Conservation (phyloP, 768 basidiomycete species). For the Tricholoma flavovirens region DNA sequence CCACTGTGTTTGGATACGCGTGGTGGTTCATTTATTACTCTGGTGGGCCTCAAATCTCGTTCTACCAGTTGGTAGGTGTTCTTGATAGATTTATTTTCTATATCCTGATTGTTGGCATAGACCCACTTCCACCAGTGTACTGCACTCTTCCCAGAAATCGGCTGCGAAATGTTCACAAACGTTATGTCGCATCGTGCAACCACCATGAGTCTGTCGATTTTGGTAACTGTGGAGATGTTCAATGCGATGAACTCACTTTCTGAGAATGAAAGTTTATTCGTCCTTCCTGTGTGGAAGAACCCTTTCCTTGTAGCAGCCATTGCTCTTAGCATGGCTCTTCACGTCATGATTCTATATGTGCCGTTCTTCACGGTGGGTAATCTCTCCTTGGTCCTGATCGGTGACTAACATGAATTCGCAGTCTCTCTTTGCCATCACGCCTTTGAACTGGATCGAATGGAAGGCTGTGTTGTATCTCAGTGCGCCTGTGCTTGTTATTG, state of each 20-base stretch:
- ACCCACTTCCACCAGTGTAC: slow-evolving; percentile 96
- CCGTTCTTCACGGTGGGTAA: slow-evolving; percentile 87
- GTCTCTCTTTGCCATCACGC: slow-evolving; percentile 87
- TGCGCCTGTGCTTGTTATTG: slow-evolving; percentile 82
- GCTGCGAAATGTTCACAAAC: slow-evolving; percentile 94
- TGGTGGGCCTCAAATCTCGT: slow-evolving; percentile 89
- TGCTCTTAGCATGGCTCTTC: slow-evolving; percentile 84
- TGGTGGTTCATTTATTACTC: slow-evolving; percentile 98
- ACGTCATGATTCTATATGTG: slow-evolving; percentile 93
- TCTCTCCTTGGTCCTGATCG: not conserved
- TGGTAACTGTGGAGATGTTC: slow-evolving; percentile 96
- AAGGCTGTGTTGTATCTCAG: slow-evolving; percentile 85
- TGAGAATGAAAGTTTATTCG: slow-evolving; percentile 90
- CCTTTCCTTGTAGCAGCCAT: slow-evolving; percentile 88
- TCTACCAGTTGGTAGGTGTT: slow-evolving; percentile 78
- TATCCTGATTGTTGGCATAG: slow-evolving; percentile 32
- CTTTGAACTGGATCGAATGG: slow-evolving; percentile 95
- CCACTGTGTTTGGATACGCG: slow-evolving; percentile 95
- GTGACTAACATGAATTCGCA: slow-evolving; percentile 22
- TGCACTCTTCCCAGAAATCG: slow-evolving; percentile 77
- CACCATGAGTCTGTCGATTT: slow-evolving; percentile 93
- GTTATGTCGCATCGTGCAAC: slow-evolving; percentile 82
- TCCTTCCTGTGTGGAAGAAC: slow-evolving; percentile 92
- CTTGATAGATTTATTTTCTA: slow-evolving; percentile 1
- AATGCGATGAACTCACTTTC: slow-evolving; percentile 98